Percentiles rank a stretch among this genome's conserved stretches.
These are phyloP conservation scores for Macrolepiota albuminosa DNA, from an alignment of 768 basidiomycete genomes.

Conservation along the genomic window DNA sequence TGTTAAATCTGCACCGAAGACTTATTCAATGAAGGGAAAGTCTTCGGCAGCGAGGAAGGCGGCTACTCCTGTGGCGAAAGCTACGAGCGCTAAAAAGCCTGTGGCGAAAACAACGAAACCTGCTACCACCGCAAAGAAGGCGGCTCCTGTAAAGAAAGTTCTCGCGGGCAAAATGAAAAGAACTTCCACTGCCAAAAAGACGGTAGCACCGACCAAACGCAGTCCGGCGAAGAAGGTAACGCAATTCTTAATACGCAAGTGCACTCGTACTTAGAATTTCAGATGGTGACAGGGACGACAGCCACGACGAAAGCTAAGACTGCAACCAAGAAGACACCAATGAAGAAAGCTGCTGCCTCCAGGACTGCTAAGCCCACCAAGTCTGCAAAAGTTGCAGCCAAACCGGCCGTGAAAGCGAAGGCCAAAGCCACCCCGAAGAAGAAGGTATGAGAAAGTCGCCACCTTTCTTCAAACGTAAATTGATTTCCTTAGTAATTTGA, in stretches of 20 bases:
- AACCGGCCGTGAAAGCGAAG: conserved; percentile 20
- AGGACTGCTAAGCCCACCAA: conserved; percentile 36
- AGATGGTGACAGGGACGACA: conserved; percentile 40
- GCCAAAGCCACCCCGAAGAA: conserved; percentile 29
- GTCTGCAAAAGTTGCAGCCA: conserved; percentile 24
- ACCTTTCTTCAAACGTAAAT: not conserved
- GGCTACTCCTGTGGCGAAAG: conserved; percentile 16
- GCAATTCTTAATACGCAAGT: not conserved
- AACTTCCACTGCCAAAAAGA: conserved; percentile 28
- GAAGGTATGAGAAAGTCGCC: conserved; percentile 20
- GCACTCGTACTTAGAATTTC: not conserved
- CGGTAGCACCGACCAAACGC: conserved; percentile 29
- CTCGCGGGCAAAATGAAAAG: conserved; percentile 33
- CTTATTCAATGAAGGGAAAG: conserved; percentile 19
- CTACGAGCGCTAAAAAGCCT: conserved; percentile 25
- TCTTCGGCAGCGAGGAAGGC: conserved; percentile 16
- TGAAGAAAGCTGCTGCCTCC: conserved; percentile 14
- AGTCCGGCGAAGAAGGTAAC: conserved; percentile 37
- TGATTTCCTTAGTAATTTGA: not conserved
- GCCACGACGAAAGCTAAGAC: conserved; percentile 36
- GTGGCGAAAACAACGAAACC: conserved; percentile 29
- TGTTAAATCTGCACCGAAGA: conserved; percentile 28
- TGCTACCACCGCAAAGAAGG: conserved; percentile 18
- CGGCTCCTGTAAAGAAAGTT: conserved; percentile 27
- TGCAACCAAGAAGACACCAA: conserved; percentile 23